Base-by-base conservation (phyloP, 768 basidiomycete species). In the Auricularia auricula-judae region DNA sequence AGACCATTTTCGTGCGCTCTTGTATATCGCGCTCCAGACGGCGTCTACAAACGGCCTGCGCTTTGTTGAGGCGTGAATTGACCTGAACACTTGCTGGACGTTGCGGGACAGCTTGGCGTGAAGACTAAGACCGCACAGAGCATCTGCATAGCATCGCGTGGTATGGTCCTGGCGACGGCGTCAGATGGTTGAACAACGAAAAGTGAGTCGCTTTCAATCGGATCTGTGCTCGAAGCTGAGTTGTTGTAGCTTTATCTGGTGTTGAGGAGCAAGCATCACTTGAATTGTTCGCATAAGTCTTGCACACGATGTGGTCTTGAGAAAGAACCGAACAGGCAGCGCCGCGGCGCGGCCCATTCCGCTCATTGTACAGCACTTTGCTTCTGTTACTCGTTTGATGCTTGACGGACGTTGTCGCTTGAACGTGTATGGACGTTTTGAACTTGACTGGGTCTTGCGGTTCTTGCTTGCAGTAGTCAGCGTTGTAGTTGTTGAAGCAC, bases 111-210 rank as follows among this genome's bases (percentile, higher is more conserved):
- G 23, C 65, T 75, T 3, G 75, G 77, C 4, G 79, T 76, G 0
- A 67, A 56, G 47, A 77, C 72, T 0, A 62, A 69, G 54, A 68
- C 73, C 73, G 82, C 47, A 68, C 71, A 3, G 77, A 76, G 39
- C 76, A 80, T 67, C 66, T 84, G 7, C 73, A 80, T 3, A 69
- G 77, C 2, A 74, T 83, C 65, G 81, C 78, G 62, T 83, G 81
- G 80, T 84, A 84, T 71, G 80, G 80, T 42, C 23, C 64, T 16
- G 78, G 69, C 71, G 65, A 64, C 7, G 70, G 75, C 33, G 68
- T 82, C 16, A 70, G 73, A 12, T 84, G 83, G 83, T 56, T 75
- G 36, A 76, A 77, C 62, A 83, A 84, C 59, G 83, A 84, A 68
- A 80, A 76, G 81, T 80, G 39, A 62, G 74, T 65, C n/a, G n/a